A percentile compares a stretch with the other conserved stretches of the same genome.
Conservation (phyloP, 2,329 filamentous ascomycete species). For the Xylariomycetidae sp. region DNA sequence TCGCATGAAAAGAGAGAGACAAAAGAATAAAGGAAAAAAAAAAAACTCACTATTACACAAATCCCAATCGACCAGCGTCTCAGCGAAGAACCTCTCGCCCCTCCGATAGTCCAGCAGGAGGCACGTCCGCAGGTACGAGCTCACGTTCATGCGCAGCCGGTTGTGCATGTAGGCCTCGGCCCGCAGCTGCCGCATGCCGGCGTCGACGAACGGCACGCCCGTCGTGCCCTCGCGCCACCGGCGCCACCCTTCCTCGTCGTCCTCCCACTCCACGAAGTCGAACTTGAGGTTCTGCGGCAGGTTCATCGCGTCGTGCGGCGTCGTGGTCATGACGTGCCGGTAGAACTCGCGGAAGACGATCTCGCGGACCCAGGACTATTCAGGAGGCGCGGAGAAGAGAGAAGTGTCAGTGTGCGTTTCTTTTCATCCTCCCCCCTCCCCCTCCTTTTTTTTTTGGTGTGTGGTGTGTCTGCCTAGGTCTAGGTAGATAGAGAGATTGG, state of each 20-base stretch:
- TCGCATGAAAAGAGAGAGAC: too few relatives aligned
- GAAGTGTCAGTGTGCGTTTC: too few relatives aligned
- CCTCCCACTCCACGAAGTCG: conserved; percentile 63
- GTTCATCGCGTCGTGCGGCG: conserved; percentile 51
- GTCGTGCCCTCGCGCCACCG: conserved; percentile 59
- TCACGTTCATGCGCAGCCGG: conserved; percentile 60
- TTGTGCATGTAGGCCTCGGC: conserved; percentile 62
- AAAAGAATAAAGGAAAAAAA: too few relatives aligned
- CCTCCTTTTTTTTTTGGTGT: too few relatives aligned
- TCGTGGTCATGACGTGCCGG: conserved; percentile 17
- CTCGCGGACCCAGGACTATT: conserved; percentile 23
- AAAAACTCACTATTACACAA: conserved; percentile 58
- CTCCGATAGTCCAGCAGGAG: conserved; percentile 61
- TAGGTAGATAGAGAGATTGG: too few relatives aligned
- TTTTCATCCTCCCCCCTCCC: too few relatives aligned
- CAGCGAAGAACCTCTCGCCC: conserved; percentile 62
- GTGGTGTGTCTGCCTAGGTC: too few relatives aligned
- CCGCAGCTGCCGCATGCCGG: conserved; percentile 60
- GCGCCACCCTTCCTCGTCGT: conserved; percentile 51
- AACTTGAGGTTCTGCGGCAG: conserved; percentile 71
- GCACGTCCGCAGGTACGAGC: conserved; percentile 61
- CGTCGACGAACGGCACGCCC: conserved; percentile 63
- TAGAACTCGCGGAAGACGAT: conserved; percentile 24
- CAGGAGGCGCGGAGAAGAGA: too few relatives aligned
- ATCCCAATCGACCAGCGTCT: conserved; percentile 57